Evolutionary conservation across 2,329 filamentous ascomycete species (phyloP).

Genomic region (Aspergillus spinulosporus): DNA sequence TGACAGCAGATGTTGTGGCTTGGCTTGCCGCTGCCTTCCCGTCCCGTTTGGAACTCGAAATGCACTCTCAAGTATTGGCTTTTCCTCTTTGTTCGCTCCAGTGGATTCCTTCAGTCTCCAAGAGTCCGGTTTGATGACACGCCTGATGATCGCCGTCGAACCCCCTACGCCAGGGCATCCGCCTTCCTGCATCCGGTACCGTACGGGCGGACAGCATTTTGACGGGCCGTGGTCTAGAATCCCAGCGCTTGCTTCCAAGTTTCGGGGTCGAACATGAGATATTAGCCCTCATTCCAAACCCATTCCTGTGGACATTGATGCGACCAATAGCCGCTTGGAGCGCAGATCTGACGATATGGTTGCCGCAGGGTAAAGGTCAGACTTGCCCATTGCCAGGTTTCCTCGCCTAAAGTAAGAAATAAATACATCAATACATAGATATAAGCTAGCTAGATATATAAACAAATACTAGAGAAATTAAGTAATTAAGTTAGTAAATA

Average conservation of each 20-base stretch:
- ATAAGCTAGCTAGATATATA: too few species aligned
- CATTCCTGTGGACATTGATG: too few species aligned
- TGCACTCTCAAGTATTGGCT: background rate
- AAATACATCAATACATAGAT: too few species aligned
- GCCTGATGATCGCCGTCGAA: slow-evolving; percentile 10
- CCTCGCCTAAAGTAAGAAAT: too few species aligned
- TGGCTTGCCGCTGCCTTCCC: slow-evolving; percentile 6
- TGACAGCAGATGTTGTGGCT: background rate
- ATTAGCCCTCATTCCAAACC: too few species aligned
- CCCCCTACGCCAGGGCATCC: background rate
- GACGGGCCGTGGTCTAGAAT: background rate
- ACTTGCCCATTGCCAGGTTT: too few species aligned
- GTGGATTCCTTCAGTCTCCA: background rate
- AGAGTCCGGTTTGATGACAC: slow-evolving; percentile 2
- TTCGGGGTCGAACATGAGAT: too few species aligned
- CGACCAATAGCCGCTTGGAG: slow-evolving; percentile 1
- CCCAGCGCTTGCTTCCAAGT: background rate
- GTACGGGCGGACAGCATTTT: background rate
- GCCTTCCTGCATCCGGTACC: background rate
- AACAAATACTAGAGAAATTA: too few species aligned
- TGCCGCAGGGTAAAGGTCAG: background rate
- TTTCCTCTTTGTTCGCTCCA: background rate
- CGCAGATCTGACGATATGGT: background rate
- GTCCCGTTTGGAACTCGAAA: background rate
- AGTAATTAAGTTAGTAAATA: too few species aligned